phyloP scores from a whole-genome alignment of 257 asterid genomes.

The Lycium ferocissimum region DNA sequence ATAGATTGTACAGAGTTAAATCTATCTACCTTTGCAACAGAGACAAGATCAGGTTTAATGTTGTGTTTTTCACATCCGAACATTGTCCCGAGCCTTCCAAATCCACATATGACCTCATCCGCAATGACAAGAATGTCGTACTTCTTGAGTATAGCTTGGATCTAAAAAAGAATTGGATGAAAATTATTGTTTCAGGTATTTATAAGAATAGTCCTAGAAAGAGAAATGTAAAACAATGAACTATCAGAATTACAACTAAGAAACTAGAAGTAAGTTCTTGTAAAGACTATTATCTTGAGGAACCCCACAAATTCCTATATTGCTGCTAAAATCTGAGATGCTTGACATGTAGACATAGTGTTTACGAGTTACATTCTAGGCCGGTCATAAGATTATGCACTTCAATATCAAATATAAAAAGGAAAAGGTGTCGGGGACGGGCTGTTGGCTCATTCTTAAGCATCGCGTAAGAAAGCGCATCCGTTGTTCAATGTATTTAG shows the following conservation, averaged over 20 bases:
- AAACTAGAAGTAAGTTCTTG: too few species aligned
- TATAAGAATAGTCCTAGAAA: neutral
- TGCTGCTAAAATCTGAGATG: too few species aligned
- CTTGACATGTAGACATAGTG: too few species aligned
- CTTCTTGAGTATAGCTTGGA: conserved; percentile 84
- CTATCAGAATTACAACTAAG: too few species aligned
- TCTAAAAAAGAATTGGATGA: conserved; percentile 43
- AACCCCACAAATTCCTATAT: too few species aligned
- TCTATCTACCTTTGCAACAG: conserved; percentile 73
- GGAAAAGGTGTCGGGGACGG: too few species aligned
- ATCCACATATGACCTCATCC: conserved; percentile 97
- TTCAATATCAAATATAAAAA: too few species aligned
- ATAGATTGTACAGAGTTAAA: neutral
- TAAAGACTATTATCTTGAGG: too few species aligned
- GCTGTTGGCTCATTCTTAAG: neutral
- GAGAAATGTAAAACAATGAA: neutral
- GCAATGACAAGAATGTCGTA: conserved; percentile 88
- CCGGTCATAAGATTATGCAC: too few species aligned
- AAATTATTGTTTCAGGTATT: neutral
- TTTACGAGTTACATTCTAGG: too few species aligned
- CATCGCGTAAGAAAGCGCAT: neutral
- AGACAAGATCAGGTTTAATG: conserved; percentile 92
- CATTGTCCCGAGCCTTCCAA: conserved; percentile 94
- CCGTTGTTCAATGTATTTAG: too few species aligned
- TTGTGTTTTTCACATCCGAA: conserved; percentile 91